Conservation (phyloP, 306 rosid genomes). For the Lupinus albus region DNA sequence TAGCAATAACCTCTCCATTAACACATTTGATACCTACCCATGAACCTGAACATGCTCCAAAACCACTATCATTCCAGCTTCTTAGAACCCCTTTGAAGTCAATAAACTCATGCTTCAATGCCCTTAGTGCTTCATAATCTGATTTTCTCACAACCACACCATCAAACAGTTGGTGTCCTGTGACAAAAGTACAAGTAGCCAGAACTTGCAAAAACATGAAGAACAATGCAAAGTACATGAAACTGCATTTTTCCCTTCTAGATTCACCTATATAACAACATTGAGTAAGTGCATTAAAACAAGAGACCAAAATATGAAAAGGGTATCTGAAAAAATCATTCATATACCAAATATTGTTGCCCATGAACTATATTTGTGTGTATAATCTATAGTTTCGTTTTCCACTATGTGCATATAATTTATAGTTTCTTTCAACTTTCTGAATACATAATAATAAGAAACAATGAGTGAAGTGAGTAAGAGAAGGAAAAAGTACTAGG, state of each 20-base stretch:
- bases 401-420: neutral
- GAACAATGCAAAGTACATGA: slow-evolving; percentile 28
- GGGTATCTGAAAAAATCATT: slow-evolving; percentile 26
- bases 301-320: slow-evolving; percentile 8
- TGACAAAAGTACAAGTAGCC: slow-evolving; percentile 37
- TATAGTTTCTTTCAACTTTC: neutral
- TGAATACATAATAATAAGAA: slow-evolving; percentile 18
- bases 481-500: slow-evolving; percentile 1
- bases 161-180: slow-evolving; percentile 55
- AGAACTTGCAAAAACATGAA: slow-evolving; percentile 46
- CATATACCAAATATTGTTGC: slow-evolving; percentile 47
- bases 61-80: slow-evolving; percentile 83
- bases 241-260: slow-evolving; percentile 21
- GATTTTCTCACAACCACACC: slow-evolving; percentile 61
- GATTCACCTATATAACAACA: neutral
- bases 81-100: slow-evolving; percentile 66
- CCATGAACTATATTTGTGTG: too few relatives aligned
- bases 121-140: slow-evolving; percentile 69
- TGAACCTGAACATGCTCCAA: slow-evolving; percentile 82
- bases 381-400: neutral
- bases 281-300: neutral
- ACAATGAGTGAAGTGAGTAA: slow-evolving; percentile 3
- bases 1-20: slow-evolving; percentile 81
- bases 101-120: slow-evolving; percentile 62
- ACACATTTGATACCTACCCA: slow-evolving; percentile 95